Evolutionary conservation across 2,329 filamentous ascomycete genomes (phyloP).

Genomic region (Colletotrichum melonis): DNA sequence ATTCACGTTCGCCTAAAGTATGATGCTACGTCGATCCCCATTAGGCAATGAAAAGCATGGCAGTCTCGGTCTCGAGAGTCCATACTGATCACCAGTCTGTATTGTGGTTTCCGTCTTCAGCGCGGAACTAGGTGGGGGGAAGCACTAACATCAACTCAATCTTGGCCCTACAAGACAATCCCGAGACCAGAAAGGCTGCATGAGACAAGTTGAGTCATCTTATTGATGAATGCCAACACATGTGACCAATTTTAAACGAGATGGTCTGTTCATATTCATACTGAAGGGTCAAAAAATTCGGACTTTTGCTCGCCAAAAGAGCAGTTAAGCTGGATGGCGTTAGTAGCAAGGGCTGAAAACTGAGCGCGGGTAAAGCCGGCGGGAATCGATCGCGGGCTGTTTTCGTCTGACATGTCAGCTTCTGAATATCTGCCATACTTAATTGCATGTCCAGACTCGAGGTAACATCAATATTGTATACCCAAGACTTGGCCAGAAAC

Average conservation of each 20-base stretch:
- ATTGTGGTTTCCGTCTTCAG: too few species aligned
- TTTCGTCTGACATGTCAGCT: not conserved
- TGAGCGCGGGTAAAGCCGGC: not conserved
- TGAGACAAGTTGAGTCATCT: not conserved
- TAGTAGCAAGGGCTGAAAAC: not conserved
- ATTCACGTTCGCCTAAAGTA: too few species aligned
- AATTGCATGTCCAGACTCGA: not conserved
- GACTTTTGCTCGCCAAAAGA: not conserved
- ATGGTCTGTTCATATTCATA: not conserved
- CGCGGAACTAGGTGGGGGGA: too few species aligned
- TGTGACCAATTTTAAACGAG: not conserved
- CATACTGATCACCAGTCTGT: too few species aligned
- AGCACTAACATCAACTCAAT: too few species aligned
- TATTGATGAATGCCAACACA: not conserved
- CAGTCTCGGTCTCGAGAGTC: too few species aligned
- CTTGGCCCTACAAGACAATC: too few species aligned
- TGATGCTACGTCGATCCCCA: too few species aligned
- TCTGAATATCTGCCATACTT: not conserved
- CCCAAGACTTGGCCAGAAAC: not conserved
- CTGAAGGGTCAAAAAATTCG: not conserved
- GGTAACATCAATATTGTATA: not conserved
- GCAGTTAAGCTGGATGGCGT: not conserved
- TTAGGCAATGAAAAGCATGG: too few species aligned
- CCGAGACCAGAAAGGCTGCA: not conserved
- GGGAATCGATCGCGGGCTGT: not conserved